These are phyloP conservation scores for Curvularia sp. DNA, from an alignment of 2,329 filamentous ascomycete species.

Conservation along the genomic window DNA sequence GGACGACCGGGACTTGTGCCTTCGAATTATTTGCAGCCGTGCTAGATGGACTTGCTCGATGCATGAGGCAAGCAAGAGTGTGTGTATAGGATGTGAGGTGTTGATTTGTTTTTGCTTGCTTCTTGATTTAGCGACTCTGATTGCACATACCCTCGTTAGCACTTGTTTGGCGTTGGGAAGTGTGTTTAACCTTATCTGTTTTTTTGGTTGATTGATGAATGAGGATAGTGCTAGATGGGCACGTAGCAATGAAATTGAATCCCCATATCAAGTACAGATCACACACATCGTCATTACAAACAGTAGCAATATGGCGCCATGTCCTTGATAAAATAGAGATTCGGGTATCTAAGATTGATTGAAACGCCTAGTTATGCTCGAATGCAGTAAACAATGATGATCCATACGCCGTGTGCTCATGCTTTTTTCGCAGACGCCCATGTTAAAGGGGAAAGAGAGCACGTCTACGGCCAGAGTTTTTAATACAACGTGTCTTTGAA, in stretches of 20 bases:
- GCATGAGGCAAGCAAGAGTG: background rate
- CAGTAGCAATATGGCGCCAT: background rate
- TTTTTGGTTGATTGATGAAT: background rate
- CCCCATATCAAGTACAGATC: background rate
- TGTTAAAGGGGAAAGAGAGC: background rate
- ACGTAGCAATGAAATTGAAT: conserved; percentile 8
- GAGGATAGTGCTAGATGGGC: background rate
- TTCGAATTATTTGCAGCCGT: conserved; percentile 70
- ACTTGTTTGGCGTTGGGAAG: conserved; percentile 1
- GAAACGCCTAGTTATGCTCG: conserved; percentile 20
- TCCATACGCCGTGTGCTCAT: background rate
- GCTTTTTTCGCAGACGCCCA: conserved; percentile 1
- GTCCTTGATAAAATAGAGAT: conserved; percentile 1
- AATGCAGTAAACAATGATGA: background rate
- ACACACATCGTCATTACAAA: background rate
- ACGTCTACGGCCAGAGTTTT: background rate
- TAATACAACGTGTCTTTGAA: conserved; percentile 2
- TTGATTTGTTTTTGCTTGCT: background rate
- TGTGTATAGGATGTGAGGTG: background rate
- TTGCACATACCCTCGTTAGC: conserved; percentile 13
- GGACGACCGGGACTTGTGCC: conserved; percentile 66
- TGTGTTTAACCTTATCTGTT: background rate
- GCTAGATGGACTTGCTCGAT: conserved; percentile 38
- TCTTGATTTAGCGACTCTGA: background rate
- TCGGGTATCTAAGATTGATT: conserved; percentile 29